These are phyloP conservation scores for Didymella exigua DNA, from an alignment of 2,329 filamentous ascomycete species.

Conservation along the genomic window DNA sequence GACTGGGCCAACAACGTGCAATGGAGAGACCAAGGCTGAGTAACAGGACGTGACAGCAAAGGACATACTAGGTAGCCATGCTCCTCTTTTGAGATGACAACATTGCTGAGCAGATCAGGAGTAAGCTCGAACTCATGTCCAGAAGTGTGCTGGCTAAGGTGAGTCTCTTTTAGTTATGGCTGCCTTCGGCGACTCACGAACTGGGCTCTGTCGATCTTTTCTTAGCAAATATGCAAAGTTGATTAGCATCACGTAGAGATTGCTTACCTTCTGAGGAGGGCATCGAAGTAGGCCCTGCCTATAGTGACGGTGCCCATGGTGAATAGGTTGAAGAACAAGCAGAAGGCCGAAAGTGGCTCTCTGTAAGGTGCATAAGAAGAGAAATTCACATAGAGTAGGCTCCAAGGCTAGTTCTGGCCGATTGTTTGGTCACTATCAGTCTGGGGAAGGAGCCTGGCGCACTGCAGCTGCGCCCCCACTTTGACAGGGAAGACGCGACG, in stretches of 20 bases:
- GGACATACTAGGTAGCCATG: conserved; percentile 63
- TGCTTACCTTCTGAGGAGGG: conserved; percentile 65
- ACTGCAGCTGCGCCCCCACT: conserved; percentile 20
- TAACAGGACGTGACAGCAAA: neutral
- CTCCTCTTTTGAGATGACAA: conserved; percentile 65
- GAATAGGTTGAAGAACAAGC: conserved; percentile 19
- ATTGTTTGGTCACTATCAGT: conserved; percentile 7
- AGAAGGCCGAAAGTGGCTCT: conserved; percentile 14
- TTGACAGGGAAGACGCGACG: conserved; percentile 2
- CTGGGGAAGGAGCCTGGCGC: conserved; percentile 20
- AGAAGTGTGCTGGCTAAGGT: conserved; percentile 47
- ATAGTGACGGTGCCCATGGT: conserved; percentile 60
- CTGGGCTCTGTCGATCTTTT: conserved; percentile 49
- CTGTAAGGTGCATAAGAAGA: conserved; percentile 9
- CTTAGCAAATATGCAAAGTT: conserved; percentile 28
- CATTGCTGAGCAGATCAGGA: conserved; percentile 44
- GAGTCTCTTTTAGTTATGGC: conserved; percentile 8
- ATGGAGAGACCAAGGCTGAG: neutral
- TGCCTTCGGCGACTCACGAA: conserved; percentile 51
- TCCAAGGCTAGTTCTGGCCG: neutral
- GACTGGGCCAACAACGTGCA: neutral
- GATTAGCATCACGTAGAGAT: neutral
- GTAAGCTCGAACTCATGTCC: conserved; percentile 47
- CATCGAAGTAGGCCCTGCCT: conserved; percentile 66
- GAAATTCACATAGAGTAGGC: conserved; percentile 3